Base-by-base conservation (phyloP, 768 basidiomycete genomes). In the Galerina sulciceps region DNA sequence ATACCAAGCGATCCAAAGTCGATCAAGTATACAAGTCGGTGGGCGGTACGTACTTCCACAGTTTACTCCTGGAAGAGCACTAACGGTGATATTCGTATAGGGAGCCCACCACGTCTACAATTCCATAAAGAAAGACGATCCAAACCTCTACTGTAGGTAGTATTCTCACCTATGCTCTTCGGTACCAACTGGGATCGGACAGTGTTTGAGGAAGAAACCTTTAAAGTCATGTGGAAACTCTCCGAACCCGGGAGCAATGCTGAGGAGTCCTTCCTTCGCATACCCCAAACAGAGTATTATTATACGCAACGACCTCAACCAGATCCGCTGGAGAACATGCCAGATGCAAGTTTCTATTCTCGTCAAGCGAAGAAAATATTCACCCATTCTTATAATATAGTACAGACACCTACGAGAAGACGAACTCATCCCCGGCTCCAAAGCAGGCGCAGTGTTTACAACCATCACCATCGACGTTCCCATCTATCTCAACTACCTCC, bases 31-130 rank as follows among this genome's bases (percentile, higher is more conserved):
- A 91, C 93, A 2, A 91, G 89, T 69, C 83, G 83, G 35, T 93
- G 92, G 92, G 92, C 92, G 37, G 92, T 91, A 61, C 62, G 87
- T 76, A 18, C 48, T 13, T 40, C 34, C 15, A 17, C 15, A 22
- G 20, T 9, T 15, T 34, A 17, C 13, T 35, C 17, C 23, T 22
- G n/a, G 34, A 14, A 10, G 17, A 17, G 15, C 35, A 35, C n/a
- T 31, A 40, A 43, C 13, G 40, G 11, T 46, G 17, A 10, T 9
- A 8, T 4, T 26, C 56, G n/a, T 50, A 34, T 48, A 94, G 92
- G 92, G 91, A 36, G 93, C 90, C 9, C 90, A 93, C 61, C 89
- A 92, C 78, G 85, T 93, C 45, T 86, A 83, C 45, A 79, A 79
- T 14, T 81, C 82, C 2, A 77, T 75, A 10, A 76, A 79, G 11